Evolutionary conservation across 2,329 filamentous ascomycete genomes (phyloP), one percentile per base, ranked within the genome.

Genomic region (Ophiostoma sp.): DNA sequence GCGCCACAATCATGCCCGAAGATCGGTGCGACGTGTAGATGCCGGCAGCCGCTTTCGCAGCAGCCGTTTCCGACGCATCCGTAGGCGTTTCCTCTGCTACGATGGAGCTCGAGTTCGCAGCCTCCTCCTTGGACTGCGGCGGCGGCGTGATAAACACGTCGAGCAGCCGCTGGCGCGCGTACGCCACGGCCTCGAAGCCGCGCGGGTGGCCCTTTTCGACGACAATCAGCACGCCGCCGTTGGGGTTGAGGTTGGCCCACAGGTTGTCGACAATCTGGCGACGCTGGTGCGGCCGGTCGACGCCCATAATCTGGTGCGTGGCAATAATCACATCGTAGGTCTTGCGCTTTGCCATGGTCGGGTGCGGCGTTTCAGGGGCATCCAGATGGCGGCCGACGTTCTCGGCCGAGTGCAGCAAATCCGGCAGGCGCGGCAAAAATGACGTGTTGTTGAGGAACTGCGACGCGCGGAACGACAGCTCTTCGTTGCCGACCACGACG

Each of bases 111-210:
- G 49, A 65, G 47, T 52, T 38, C n/a, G 41, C 38, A 5, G 55
- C 55, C 55, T 60, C 63, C n/a, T 1, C 63, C 63, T 47, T n/a
- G 18, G 63, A 44, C 58, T 66, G 73, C 80, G 9, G 79, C 0
- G 89, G 88, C 14, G 87, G 87, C 12, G 87, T 79, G 68, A 97
- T 89, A 75, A 91, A 88, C 62, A 89, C 87, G 70, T 90, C 85
- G 0, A 98, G 82, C 0, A 99, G 81, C 70, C 91, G 87, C 58
- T 93, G 85, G 65, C 95, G 88, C 5, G 93, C 93, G 64, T 90
- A 90, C 11, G 92, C 94, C 55, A 99, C 87, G 14, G 92, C 91
- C 76, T 98, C 95, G 73, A 99, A 99, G 0, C 95, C 95, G 60
- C 92, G 87, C 12, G 93, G 91, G 12, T 96, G 86, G 0, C 93